Conservation (phyloP, 371 early-diverging fungal species). For the Actinomucor elegans region DNA sequence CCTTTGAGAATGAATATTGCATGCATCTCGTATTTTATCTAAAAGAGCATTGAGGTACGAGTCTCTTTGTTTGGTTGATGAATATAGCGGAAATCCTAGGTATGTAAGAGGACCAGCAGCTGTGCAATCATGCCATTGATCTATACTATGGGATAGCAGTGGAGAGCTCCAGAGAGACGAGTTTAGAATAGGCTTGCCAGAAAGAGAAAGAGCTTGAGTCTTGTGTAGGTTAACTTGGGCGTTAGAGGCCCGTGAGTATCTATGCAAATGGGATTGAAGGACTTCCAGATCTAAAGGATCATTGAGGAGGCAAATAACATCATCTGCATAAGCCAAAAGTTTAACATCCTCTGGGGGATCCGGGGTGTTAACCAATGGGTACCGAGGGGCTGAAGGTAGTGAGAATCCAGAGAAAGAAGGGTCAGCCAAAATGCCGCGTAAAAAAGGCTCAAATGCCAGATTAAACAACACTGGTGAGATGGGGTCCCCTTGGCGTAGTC, state of each 20-base stretch:
- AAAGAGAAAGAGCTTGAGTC: conserved; percentile 18
- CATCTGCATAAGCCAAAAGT: conserved; percentile 18
- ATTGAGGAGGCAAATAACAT: conserved; percentile 16
- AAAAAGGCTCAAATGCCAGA: conserved; percentile 28
- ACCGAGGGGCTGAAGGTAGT: too few species aligned
- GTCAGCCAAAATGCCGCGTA: neutral
- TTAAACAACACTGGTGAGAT: conserved; percentile 32
- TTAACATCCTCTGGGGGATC: too few species aligned
- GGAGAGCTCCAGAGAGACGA: neutral
- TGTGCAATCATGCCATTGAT: conserved; percentile 16
- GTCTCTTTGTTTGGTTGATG: conserved; percentile 12
- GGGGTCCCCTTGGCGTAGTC: conserved; percentile 30
- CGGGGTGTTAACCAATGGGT: too few species aligned
- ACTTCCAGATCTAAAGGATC: neutral
- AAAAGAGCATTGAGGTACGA: conserved; percentile 5
- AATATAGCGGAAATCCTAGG: conserved; percentile 21
- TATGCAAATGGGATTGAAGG: conserved; percentile 1
- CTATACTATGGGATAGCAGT: too few species aligned
- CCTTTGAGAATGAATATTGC: conserved; percentile 12
- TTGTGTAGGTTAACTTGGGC: conserved; percentile 20
- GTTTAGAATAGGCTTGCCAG: conserved; percentile 9
- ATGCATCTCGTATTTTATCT: neutral
- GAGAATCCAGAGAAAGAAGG: neutral
- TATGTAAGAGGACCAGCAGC: conserved; percentile 3
- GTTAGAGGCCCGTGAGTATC: conserved; percentile 20